Base-by-base conservation (phyloP, 345 rosid species). In the Dipteronia dyeriana region DNA sequence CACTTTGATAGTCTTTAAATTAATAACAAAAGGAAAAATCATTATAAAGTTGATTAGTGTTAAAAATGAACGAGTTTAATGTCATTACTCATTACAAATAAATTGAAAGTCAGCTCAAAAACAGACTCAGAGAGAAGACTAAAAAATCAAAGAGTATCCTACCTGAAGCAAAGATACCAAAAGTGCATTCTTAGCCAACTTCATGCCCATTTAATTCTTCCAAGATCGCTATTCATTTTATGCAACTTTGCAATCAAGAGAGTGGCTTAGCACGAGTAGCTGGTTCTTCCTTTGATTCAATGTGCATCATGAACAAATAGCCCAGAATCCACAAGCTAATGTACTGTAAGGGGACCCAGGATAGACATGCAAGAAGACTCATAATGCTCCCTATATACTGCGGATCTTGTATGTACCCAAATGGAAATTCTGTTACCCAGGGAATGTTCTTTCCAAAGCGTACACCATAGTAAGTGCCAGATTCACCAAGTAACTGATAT, bases 391-490 rank as follows among this genome's bases (percentile, higher is more conserved):
- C 98, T 63, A 91, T 88, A 75, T 91, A 94, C 62, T 92, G 98
- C 39, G 98, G 99, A 87, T 96, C 99, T 73, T 80, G 87, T n/a
- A 94, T 91, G 72, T 72, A 88, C 39, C 97, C 99, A 70, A 96
- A 94, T 47, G 99, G 98, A 61, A 96, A 96, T 78, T 87, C 91
- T 29, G 90, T 91, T 43, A 90, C 98, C 98, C 99, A 94, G 0
- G 94, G 94, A 73, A 92, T 79, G 76, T 25, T 87, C 90, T 90
- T 90, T 47, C 98, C 99, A 34, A 94, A 92, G 22, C 97, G 85
- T 14, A 96, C 90, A 20, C 98, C 97, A 63, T 95, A 96, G 78
- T 94, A 96, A 26, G 94, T 91, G 64, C 98, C 98, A 0, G 97
- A 76, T 87, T 96, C 97, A 82, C 98, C 98, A 54, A 96, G 92